Percentiles rank a stretch among this genome's conserved stretches.
phyloP scores from a whole-genome alignment of 75 land plant genomes.

The Isoetes taiwanensis region DNA sequence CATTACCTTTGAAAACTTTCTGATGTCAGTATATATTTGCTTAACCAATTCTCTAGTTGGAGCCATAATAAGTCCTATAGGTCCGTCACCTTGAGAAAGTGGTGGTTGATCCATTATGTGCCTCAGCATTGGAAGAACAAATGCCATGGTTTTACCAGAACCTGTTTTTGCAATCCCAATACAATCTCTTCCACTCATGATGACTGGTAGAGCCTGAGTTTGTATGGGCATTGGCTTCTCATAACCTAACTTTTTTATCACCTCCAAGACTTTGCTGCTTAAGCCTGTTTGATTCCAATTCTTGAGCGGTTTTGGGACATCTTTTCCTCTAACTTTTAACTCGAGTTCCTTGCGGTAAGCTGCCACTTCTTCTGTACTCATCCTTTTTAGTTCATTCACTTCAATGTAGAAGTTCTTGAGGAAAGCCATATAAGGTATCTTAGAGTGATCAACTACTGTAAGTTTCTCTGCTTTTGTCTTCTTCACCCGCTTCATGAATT shows the following conservation, averaged over 20 bases:
- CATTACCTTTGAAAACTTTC: constrained; percentile 72
- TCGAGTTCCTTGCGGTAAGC: constrained; percentile 81
- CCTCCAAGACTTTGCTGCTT: constrained; percentile 59
- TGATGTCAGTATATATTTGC: constrained; percentile 84
- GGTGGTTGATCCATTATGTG: constrained; percentile 97
- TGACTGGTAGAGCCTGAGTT: constrained; percentile 79
- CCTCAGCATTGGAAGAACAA: constrained; percentile 91
- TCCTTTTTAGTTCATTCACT: constrained; percentile 69
- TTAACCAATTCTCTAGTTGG: constrained; percentile 99
- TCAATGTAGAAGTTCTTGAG: constrained; percentile 83
- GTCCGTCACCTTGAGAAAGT: constrained; percentile 79
- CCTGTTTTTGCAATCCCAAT: constrained; percentile 97
- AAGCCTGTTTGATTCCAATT: constrained; percentile 94
- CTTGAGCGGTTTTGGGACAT: constrained; percentile 85
- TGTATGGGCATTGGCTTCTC: constrained; percentile 97
- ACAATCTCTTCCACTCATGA: constrained; percentile 98
- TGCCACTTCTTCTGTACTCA: constrained; percentile 63
- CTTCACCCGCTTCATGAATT: constrained; percentile 94
- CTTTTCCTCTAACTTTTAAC: constrained; percentile 83
- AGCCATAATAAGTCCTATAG: constrained; percentile 92
- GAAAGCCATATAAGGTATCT: constrained; percentile 65
- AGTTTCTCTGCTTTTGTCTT: constrained; percentile 94
- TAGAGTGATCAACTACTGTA: constrained; percentile 85
- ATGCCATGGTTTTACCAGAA: constrained; percentile 92
- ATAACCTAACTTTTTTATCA: constrained; percentile 65